These are phyloP conservation scores for Candida smagusa DNA, from an alignment of 1,139 yeast species.

Conservation along the genomic window DNA sequence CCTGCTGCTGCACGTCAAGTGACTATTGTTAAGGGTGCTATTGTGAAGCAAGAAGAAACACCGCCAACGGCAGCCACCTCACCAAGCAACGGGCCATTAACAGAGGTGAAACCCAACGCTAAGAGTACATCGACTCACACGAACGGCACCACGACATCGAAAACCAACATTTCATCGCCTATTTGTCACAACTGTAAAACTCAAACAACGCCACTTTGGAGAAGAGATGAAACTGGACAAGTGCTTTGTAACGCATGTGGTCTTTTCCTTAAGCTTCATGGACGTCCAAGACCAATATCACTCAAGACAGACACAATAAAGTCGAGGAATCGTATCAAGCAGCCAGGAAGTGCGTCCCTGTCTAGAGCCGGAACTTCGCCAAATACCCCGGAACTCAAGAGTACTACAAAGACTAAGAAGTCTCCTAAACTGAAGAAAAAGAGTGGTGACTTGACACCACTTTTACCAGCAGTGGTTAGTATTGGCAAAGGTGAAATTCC, in stretches of 20 bases:
- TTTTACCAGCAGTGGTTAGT: slow-evolving; percentile 22
- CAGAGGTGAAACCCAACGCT: slow-evolving; percentile 22
- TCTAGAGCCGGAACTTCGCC: slow-evolving; percentile 23
- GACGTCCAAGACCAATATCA: slow-evolving; percentile 87
- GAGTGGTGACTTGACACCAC: slow-evolving; percentile 26
- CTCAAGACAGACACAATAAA: slow-evolving; percentile 90
- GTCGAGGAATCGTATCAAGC: slow-evolving; percentile 77
- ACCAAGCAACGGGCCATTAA: background rate
- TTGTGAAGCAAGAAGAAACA: background rate
- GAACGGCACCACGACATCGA: slow-evolving; percentile 45
- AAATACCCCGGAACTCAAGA: slow-evolving; percentile 45
- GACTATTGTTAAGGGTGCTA: background rate
- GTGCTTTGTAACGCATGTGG: slow-evolving; percentile 97
- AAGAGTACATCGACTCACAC: slow-evolving; percentile 32
- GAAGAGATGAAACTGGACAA: slow-evolving; percentile 91
- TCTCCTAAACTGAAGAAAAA: slow-evolving; percentile 33
- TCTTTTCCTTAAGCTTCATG: slow-evolving; percentile 82
- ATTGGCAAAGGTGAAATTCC: slow-evolving; percentile 5
- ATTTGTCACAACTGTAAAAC: slow-evolving; percentile 89
- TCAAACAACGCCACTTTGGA: slow-evolving; percentile 91
- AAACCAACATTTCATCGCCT: slow-evolving; percentile 57
- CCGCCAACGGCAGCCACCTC: background rate
- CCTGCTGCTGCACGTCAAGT: background rate
- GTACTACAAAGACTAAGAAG: slow-evolving; percentile 32
- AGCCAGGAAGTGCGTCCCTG: slow-evolving; percentile 9